Evolutionary conservation across 2,329 filamentous ascomycete genomes (phyloP), one percentile per base, ranked within the genome.

Genomic region (Penicillium brevicompactum): DNA sequence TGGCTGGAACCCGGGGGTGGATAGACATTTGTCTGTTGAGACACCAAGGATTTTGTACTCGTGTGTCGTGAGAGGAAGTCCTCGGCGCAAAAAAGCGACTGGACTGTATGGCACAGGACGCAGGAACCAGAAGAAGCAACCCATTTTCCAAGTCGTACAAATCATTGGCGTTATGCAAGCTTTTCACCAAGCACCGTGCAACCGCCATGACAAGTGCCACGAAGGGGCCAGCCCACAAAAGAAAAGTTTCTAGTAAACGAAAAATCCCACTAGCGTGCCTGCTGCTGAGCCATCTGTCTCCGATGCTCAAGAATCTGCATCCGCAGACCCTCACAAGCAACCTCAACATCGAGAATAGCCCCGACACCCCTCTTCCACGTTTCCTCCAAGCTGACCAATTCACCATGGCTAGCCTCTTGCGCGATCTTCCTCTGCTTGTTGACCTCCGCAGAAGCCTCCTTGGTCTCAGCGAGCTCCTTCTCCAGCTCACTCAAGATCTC

Each of bases 321-420:
- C 68, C 85, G 81, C 65, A 97, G 67, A 46, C 80, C 82, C 75
- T 96, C 90, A 9, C 87, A 88, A 0, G 92, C 94, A 51, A 93
- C 82, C 79, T 97, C 91, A 0, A 90, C 90, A 82, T 97, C 92
- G 38, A 97, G 77, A 45, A 94, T 87, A 56, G 86, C 83, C 3
- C 89, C 89, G 1, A 97, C 84, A 22, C 90, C 90, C 47, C 80
- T 82, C 74, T 84, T 87, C 93, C 93, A 97, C 3, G 83, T 84
- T 57, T 90, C 86, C 67, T 95, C 90, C 34, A 96, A 73, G 4
- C 84, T 83, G 55, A 78, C 78, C 68, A 97, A 78, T 80, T 97
- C 93, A 5, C 83, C 89, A 45, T 80, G 84, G 2, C 87, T 87
- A 38, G 82, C 85, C 56, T 88, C 86, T 76, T 97, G 93, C 44